phyloP scores from a whole-genome alignment of 345 rosid genomes.

The Litchi chinensis region DNA sequence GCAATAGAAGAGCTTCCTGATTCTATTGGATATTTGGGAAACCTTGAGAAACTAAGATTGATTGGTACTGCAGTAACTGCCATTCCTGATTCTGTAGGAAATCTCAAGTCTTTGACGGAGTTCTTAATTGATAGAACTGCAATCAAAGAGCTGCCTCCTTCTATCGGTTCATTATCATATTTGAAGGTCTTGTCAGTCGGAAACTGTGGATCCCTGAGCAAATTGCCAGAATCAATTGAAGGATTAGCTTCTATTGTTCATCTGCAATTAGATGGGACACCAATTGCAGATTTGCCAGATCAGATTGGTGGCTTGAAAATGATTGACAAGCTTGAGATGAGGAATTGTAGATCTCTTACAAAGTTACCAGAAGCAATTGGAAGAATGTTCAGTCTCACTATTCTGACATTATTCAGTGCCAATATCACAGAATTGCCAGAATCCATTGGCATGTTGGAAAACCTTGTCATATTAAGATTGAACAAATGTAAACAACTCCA shows the following conservation, averaged over 20 bases:
- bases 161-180: slow-evolving; percentile 44
- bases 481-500: slow-evolving; percentile 36
- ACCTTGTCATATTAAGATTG: slow-evolving; percentile 35
- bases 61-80: slow-evolving; percentile 19
- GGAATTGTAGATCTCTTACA: slow-evolving; percentile 20
- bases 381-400: slow-evolving; percentile 36
- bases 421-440: slow-evolving; percentile 48
- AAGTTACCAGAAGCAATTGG: slow-evolving; percentile 48
- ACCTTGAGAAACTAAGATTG: slow-evolving; percentile 45
- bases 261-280: slow-evolving; percentile 26
- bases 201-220: slow-evolving; percentile 28
- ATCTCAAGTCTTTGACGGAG: slow-evolving; percentile 38
- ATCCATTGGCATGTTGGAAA: slow-evolving; percentile 52
- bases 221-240: slow-evolving; percentile 49
- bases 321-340: slow-evolving; percentile 41
- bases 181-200: slow-evolving; percentile 33
- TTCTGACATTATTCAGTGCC: slow-evolving; percentile 24
- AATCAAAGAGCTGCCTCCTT: slow-evolving; percentile 40
- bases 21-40: slow-evolving; percentile 36
- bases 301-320: slow-evolving; percentile 43
- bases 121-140: slow-evolving; percentile 21
- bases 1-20: slow-evolving; percentile 42
- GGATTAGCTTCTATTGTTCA: slow-evolving; percentile 39
- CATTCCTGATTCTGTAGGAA: slow-evolving; percentile 44
- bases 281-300: slow-evolving; percentile 39